Evolutionary conservation across 345 rosid species (phyloP).

Genomic region (Brassica rapa): DNA sequence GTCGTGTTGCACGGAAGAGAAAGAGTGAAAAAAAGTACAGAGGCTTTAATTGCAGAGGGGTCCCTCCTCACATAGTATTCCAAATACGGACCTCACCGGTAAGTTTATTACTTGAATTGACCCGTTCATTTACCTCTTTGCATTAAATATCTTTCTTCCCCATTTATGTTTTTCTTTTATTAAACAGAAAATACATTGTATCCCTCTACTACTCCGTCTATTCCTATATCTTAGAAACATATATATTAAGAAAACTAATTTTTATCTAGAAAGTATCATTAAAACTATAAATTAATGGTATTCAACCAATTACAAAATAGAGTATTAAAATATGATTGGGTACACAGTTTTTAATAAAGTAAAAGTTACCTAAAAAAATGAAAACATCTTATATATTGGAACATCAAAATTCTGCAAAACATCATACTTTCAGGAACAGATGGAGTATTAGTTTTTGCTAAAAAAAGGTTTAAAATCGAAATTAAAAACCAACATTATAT

Average conservation of each 20-base stretch:
- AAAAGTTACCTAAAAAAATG: no score
- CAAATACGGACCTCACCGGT: constrained; percentile 17
- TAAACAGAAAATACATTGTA: background rate
- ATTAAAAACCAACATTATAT: background rate
- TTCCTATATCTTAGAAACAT: no score
- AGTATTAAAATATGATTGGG: no score
- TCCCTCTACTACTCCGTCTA: background rate
- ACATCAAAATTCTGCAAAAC: no score
- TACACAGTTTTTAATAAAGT: no score
- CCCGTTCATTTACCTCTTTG: constrained; percentile 7
- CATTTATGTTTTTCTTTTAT: background rate
- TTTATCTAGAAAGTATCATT: no score
- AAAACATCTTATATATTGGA: no score
- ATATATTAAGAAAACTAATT: no score
- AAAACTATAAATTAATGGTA: no score
- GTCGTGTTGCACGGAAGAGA: background rate
- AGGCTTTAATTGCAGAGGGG: constrained; percentile 26
- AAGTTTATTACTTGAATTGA: background rate
- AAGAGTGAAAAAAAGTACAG: background rate
- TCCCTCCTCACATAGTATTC: constrained; percentile 12
- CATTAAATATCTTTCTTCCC: background rate
- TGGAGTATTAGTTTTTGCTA: no score
- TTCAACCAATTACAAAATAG: no score
- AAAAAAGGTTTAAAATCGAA: background rate
- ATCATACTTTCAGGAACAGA: no score